Evolutionary conservation across 1,139 yeast species (phyloP), one percentile per base, ranked within the genome.

Genomic region (Hansenula sp.): DNA sequence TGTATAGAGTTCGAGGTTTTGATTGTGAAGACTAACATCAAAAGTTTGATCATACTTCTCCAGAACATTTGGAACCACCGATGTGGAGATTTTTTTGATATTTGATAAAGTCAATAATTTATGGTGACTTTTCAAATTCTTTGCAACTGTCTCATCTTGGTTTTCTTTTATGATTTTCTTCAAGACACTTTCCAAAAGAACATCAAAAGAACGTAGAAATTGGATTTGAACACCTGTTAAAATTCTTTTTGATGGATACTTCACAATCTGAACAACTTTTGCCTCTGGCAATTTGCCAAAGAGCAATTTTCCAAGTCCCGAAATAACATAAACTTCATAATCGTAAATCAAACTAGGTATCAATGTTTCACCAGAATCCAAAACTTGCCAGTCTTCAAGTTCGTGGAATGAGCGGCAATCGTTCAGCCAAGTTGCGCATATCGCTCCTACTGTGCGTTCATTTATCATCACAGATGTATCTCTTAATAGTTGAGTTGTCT

Each of bases 21-120:
- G 65, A 3, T 62, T 60, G 11, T 64, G 60, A 18, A 73, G 48
- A 13, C 64, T 63, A 24, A 71, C 61, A 30, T 68, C 70, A 50
- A 80, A 77, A 4, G 64, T 62, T 6, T 62, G 55, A 47, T 79
- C 82, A 52, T 74, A 78, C 28, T 59, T 60, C 24, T 62, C 66
- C 20, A 77, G 55, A 17, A 79, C 56, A n/a, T 59, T 52, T 0
- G 84, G 79, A 25, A 80, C 60, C 1, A 73, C 62, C 12, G 49
- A 52, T 17, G 63, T 64, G 32, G 73, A 64, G 24, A 82, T 57
- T 29, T 67, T 68, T 40, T 69, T 70, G 40, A 82, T 57, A 51
- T 82, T 80, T 41, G 77, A 71, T 37, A 81, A 57, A 0, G 80
- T 69, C 36, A 68, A 51, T 20, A 68, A 56, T 18, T 71, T 68